Conservation (phyloP, 257 asterid genomes). For the Haberlea rhodopensis region DNA sequence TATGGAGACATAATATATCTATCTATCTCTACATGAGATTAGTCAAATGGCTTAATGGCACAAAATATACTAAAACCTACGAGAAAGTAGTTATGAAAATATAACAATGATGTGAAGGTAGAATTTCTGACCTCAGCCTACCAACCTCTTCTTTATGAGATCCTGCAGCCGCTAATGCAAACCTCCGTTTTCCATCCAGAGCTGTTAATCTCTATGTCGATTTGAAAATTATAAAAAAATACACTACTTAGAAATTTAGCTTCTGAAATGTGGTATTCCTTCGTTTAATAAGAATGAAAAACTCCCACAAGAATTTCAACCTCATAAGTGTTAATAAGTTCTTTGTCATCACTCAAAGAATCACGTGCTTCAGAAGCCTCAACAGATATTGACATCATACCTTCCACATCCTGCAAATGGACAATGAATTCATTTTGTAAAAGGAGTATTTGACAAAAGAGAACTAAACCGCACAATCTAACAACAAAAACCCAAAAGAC, state of each 20-base stretch:
- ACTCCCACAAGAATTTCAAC: slow-evolving; percentile 38
- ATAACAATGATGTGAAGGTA: slow-evolving; percentile 14
- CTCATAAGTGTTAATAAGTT: slow-evolving; percentile 89
- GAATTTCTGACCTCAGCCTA: slow-evolving; percentile 76
- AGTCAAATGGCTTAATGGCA: not conserved
- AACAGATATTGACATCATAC: slow-evolving; percentile 96
- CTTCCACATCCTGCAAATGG: slow-evolving; percentile 81
- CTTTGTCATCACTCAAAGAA: slow-evolving; percentile 89
- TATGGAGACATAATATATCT: too few species aligned
- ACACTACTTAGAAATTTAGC: not conserved
- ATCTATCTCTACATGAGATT: too few species aligned
- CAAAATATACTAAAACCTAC: not conserved
- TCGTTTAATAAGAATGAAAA: slow-evolving; percentile 11
- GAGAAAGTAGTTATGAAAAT: not conserved
- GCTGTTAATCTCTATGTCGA: slow-evolving; percentile 78
- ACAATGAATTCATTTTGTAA: slow-evolving; percentile 23
- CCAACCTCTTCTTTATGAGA: slow-evolving; percentile 99
- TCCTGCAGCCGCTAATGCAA: slow-evolving; percentile 95
- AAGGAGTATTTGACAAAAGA: slow-evolving; percentile 9
- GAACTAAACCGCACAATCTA: slow-evolving; percentile 7
- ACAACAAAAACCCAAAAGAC: too few species aligned
- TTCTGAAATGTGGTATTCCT: slow-evolving; percentile 8
- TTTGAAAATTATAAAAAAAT: not conserved
- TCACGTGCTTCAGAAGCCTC: slow-evolving; percentile 93
- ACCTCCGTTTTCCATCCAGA: slow-evolving; percentile 94